phyloP scores from a whole-genome alignment of 768 basidiomycete genomes.

The Candolleomyces aberdarensis region DNA sequence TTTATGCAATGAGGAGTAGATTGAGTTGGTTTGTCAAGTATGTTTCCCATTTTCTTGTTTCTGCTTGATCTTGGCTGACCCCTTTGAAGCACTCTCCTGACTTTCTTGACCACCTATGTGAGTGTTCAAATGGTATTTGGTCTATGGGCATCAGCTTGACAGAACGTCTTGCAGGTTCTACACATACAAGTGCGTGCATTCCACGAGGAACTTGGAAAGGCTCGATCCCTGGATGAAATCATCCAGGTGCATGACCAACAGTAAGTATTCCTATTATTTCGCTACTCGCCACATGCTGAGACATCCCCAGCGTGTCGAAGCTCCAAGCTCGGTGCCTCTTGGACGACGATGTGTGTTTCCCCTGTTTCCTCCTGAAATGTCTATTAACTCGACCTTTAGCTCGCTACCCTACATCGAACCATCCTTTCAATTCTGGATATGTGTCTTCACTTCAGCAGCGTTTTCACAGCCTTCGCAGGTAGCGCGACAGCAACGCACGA shows the following conservation, averaged over 20 bases:
- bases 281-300: too few species aligned
- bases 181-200: slow-evolving; percentile 61
- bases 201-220: slow-evolving; percentile 48
- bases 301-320: slow-evolving; percentile 18
- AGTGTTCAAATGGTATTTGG: slow-evolving; percentile 14
- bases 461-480: slow-evolving; percentile 58
- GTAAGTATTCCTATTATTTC: slow-evolving; percentile 37
- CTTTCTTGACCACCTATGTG: slow-evolving; percentile 75
- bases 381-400: slow-evolving; percentile 38
- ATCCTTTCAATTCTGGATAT: slow-evolving; percentile 73
- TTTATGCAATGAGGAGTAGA: slow-evolving; percentile 74
- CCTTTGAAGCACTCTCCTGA: slow-evolving; percentile 51
- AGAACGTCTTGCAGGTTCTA: slow-evolving; percentile 48
- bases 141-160: too few species aligned
- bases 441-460: slow-evolving; percentile 64
- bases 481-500: slow-evolving; percentile 60
- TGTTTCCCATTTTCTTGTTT: slow-evolving; percentile 24
- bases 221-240: slow-evolving; percentile 73
- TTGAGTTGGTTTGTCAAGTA: slow-evolving; percentile 86
- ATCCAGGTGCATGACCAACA: slow-evolving; percentile 65
- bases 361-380: not conserved
- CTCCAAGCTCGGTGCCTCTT: slow-evolving; percentile 64
- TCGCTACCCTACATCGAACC: slow-evolving; percentile 58
- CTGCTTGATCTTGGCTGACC: not conserved
- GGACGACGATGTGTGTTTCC: slow-evolving; percentile 46